A percentile compares a stretch with the other conserved stretches of the same genome.
These are phyloP conservation scores for Hypoxylon subgilvum DNA, from an alignment of 495 filamentous ascomycete genomes.

Conservation along the genomic window DNA sequence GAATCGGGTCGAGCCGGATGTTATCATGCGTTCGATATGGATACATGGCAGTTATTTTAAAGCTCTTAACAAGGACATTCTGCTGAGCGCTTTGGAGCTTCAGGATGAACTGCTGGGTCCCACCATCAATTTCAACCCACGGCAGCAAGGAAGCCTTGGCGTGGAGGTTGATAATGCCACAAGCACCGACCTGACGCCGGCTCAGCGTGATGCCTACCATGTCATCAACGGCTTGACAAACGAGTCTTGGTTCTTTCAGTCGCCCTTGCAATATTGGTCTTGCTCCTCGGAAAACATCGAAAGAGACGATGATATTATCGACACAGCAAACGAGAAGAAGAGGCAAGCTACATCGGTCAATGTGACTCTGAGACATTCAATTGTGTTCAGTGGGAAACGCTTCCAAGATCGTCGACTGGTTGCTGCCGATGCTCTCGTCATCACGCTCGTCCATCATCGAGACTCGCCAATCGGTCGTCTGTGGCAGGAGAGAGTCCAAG, in stretches of 20 bases:
- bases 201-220: conserved; percentile 57
- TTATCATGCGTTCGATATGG: conserved; percentile 65
- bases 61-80: conserved; percentile 65
- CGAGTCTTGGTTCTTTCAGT: conserved; percentile 70
- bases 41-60: conserved; percentile 71
- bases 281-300: conserved; percentile 62
- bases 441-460: conserved; percentile 69
- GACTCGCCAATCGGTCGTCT: conserved; percentile 61
- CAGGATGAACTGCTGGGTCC: conserved; percentile 65
- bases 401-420: conserved; percentile 65
- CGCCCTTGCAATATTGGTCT: conserved; percentile 76
- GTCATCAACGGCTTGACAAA: conserved; percentile 58
- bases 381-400: conserved; percentile 75
- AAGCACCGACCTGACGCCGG: conserved; percentile 40
- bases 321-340: conserved; percentile 66
- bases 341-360: conserved; percentile 64
- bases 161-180: conserved; percentile 33
- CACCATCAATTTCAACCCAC: conserved; percentile 58
- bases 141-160: conserved; percentile 30
- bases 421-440: conserved; percentile 74
- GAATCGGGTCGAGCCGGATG: conserved; percentile 50
- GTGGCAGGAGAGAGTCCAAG: conserved; percentile 62
- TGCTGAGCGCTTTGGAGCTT: conserved; percentile 66
- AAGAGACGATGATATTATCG: conserved; percentile 63
- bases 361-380: conserved; percentile 71